phyloP scores from a whole-genome alignment of 768 basidiomycete genomes.

The Termitomyces sp. region DNA sequence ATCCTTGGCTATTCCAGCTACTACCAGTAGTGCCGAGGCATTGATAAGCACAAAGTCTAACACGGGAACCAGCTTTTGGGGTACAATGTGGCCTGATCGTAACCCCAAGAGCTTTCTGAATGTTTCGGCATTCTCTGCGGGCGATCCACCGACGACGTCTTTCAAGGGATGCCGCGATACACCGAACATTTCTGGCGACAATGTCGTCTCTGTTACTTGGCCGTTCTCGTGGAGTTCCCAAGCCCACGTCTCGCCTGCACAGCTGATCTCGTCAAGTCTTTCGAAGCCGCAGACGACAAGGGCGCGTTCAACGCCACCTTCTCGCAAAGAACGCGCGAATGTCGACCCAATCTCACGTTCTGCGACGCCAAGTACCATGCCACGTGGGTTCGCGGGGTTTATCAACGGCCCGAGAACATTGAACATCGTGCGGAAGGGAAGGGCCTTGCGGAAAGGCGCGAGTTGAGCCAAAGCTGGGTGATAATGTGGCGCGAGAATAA shows the following conservation, averaged over 20 bases:
- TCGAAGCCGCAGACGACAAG: constrained; percentile 93
- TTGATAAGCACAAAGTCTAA: constrained; percentile 90
- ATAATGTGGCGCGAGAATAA: constrained; percentile 92
- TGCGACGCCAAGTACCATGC: constrained; percentile 92
- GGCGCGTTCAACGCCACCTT: constrained; percentile 79
- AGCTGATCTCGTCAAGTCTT: constrained; percentile 91
- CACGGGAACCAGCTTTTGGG: constrained; percentile 56
- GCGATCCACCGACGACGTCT: constrained; percentile 67
- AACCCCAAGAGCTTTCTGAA: constrained; percentile 57
- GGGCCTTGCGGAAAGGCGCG: constrained; percentile 76
- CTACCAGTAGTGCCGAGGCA: constrained; percentile 81
- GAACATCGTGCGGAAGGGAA: constrained; percentile 96
- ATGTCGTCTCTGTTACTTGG: constrained; percentile 51
- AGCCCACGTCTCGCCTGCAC: constrained; percentile 84
- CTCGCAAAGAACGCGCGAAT: constrained; percentile 71
- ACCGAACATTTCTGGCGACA: constrained; percentile 78
- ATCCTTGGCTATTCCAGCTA: constrained; percentile 69
- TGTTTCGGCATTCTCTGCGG: constrained; percentile 76
- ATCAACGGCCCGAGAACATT: constrained; percentile 92
- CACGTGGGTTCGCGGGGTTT: constrained; percentile 82
- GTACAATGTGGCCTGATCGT: constrained; percentile 50
- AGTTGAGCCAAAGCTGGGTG: constrained; percentile 83
- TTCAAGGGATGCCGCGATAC: constrained; percentile 64
- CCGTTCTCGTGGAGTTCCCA: constrained; percentile 74
- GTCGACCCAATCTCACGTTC: constrained; percentile 75